Base-by-base conservation (phyloP, 2,329 filamentous ascomycete genomes). In the Ophiostoma novo-ulmi region DNA sequence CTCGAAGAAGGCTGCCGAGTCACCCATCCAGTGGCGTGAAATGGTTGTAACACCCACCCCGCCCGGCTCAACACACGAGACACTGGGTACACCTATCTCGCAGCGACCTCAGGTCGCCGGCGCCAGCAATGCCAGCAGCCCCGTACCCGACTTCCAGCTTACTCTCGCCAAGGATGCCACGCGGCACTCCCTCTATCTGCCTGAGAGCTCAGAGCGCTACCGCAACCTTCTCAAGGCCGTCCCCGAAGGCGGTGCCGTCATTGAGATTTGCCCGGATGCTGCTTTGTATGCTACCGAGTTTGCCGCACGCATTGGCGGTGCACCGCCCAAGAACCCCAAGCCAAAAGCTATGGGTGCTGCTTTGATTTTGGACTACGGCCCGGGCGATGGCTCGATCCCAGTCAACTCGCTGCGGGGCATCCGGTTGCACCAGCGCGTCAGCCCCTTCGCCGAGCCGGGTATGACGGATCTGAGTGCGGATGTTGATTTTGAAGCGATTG, bases 281-380 rank as follows among this genome's bases (percentile, higher is more conserved):
- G 88, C 91, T 36, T 85, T 92, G 52, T 95, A 94, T 79, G 88
- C 89, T 0, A 84, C 89, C 64, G 91, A 97, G 77, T 92, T 99
- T 78, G 93, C 95, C 6, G 81, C 85, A 14, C 89, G 93, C 70
- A 97, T 99, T 76, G 94, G 94, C 69, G 93, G 92, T 69, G 83
- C 86, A 0, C 71, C 80, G 0, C 13, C 65, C 38, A 75, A 82
- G 55, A 74, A 83, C 6, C 81, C 84, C 0, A 94, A 92, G 77
- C 75, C 82, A 0, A 78, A 77, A 0, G 88, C 94, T 0, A 90
- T 89, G 0, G 95, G 95, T 68, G 95, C 94, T 10, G 95, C 94
- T 0, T 84, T 99, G n/a, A 92, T 99, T 75, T 88, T 99, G 65
- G 95, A 99, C 81, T 99, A 99, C 80, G 95, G 95, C 22, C 91